Conservation (phyloP, 169 alveolate genomes). For the Cystoisospora suis region DNA sequence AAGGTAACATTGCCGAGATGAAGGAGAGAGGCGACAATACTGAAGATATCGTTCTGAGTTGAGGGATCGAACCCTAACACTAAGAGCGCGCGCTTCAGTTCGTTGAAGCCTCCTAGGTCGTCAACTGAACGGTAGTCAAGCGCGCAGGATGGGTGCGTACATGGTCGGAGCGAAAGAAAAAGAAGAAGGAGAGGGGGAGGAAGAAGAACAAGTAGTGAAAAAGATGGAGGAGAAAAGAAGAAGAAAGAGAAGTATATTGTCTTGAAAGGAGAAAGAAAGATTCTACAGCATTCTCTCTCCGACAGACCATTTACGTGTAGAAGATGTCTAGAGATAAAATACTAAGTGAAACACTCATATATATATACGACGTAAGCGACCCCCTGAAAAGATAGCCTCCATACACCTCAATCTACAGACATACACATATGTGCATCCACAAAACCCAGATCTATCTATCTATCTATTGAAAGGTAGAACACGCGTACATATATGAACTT, state of each 20-base stretch:
- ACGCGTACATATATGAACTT: no score
- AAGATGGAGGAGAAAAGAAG: background rate
- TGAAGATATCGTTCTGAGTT: constrained; percentile 38
- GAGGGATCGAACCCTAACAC: constrained; percentile 34
- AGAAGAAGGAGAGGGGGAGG: background rate
- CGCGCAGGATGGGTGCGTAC: background rate
- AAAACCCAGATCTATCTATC: no score
- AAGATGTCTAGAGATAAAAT: no score
- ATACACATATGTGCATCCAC: no score
- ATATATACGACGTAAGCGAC: no score
- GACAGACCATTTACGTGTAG: no score
- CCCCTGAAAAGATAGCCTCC: no score
- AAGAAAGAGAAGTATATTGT: background rate
- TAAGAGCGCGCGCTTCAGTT: constrained; percentile 51
- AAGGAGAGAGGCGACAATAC: constrained; percentile 47
- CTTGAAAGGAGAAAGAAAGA: no score
- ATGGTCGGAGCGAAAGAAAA: background rate
- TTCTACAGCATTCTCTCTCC: no score
- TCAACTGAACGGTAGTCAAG: constrained; percentile 5
- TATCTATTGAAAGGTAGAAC: no score
- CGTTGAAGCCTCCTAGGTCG: constrained; percentile 37
- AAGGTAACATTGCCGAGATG: constrained; percentile 49
- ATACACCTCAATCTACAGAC: no score
- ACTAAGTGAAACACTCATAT: no score
- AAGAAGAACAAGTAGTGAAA: background rate